phyloP scores from a whole-genome alignment of 495 filamentous ascomycete genomes.

The Chaetomium cochliodes region DNA sequence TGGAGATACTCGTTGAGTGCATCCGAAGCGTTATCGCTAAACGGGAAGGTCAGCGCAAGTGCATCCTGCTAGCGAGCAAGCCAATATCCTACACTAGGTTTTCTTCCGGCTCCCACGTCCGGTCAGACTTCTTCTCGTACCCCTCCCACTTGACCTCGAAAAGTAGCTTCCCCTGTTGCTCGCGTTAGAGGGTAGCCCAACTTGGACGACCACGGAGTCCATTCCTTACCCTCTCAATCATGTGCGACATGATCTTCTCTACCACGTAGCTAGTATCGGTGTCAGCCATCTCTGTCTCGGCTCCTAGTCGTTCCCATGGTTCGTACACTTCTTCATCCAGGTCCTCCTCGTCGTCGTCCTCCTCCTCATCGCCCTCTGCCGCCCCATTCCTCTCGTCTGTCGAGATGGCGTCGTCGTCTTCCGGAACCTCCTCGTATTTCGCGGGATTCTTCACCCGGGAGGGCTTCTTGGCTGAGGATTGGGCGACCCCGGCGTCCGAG shows the following conservation, averaged over 20 bases:
- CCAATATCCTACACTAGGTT: conserved; percentile 49
- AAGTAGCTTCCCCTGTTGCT: conserved; percentile 40
- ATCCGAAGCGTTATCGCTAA: conserved; percentile 45
- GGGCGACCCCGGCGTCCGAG: conserved; percentile 13
- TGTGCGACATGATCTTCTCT: conserved; percentile 56
- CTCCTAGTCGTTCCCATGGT: background rate
- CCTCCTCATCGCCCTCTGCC: conserved; percentile 41
- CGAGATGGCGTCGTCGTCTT: conserved; percentile 36
- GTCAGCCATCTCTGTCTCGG: conserved; percentile 11
- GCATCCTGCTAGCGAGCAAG: background rate
- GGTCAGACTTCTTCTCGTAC: conserved; percentile 56
- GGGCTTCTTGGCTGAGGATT: conserved; percentile 23
- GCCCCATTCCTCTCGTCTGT: conserved; percentile 38
- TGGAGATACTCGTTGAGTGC: conserved; percentile 49
- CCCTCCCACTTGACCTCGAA: conserved; percentile 64
- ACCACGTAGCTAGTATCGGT: conserved; percentile 50
- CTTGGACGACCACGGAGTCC: background rate
- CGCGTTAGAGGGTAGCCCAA: background rate
- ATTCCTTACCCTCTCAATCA: conserved; percentile 34
- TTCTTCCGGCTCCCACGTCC: conserved; percentile 62
- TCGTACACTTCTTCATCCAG: conserved; percentile 47
- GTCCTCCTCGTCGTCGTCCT: conserved; percentile 40
- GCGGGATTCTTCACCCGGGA: conserved; percentile 29
- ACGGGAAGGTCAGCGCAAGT: conserved; percentile 9
- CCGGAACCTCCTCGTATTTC: conserved; percentile 19